These are phyloP conservation scores for Hypoxylon fragiforme DNA, from an alignment of 495 filamentous ascomycete genomes.

Conservation along the genomic window DNA sequence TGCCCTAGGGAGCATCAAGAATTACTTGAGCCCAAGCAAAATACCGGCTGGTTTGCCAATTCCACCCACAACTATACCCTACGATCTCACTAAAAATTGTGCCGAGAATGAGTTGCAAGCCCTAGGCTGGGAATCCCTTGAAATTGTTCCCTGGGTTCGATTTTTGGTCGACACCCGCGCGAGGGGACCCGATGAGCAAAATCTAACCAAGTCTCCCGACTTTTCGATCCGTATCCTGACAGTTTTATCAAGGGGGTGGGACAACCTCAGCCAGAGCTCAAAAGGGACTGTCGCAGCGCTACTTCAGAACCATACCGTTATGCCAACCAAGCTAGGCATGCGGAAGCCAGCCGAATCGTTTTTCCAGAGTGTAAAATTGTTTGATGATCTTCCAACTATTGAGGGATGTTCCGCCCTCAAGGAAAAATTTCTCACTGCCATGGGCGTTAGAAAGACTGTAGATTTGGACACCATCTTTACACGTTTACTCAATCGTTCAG, in stretches of 20 bases:
- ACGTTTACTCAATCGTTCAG: constrained; percentile 66
- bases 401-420: constrained; percentile 75
- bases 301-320: constrained; percentile 69
- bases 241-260: constrained; percentile 87
- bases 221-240: constrained; percentile 80
- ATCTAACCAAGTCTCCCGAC: constrained; percentile 68
- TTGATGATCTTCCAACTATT: constrained; percentile 87
- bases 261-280: constrained; percentile 63
- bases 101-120: constrained; percentile 62
- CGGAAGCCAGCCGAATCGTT: constrained; percentile 83
- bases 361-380: constrained; percentile 88
- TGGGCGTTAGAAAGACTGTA: constrained; percentile 86
- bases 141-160: constrained; percentile 78
- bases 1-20: constrained; percentile 70
- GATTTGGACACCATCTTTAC: constrained; percentile 93
- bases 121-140: constrained; percentile 81
- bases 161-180: constrained; percentile 70
- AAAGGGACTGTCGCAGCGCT: constrained; percentile 66
- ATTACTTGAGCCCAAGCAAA: constrained; percentile 70
- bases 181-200: constrained; percentile 42
- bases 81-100: constrained; percentile 67
- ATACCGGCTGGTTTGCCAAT: constrained; percentile 83
- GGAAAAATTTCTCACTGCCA: constrained; percentile 79
- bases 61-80: constrained; percentile 80
- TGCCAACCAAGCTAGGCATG: constrained; percentile 93